These are phyloP conservation scores for Terana coerulea DNA, from an alignment of 768 basidiomycete genomes.

Conservation along the genomic window DNA sequence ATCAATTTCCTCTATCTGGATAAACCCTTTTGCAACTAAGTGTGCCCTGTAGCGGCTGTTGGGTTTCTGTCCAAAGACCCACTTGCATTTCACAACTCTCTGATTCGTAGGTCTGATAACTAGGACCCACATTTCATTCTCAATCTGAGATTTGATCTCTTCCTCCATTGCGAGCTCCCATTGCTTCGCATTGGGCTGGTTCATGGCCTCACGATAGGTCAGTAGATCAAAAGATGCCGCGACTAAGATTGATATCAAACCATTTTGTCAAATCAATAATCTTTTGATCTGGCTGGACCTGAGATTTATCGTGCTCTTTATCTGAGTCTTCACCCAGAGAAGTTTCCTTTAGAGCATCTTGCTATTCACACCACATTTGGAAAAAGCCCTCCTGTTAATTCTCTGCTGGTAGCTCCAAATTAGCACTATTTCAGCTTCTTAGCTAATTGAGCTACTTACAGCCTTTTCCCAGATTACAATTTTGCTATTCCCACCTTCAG, in stretches of 20 bases:
- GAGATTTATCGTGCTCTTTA: not conserved
- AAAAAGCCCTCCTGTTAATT: too few species aligned
- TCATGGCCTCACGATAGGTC: not conserved
- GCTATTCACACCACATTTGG: too few species aligned
- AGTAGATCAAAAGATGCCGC: not conserved
- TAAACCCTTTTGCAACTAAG: conserved; percentile 17
- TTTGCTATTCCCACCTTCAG: too few species aligned
- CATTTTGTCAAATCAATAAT: too few species aligned
- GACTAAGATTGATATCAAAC: not conserved
- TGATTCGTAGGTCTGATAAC: not conserved
- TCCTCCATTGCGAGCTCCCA: not conserved
- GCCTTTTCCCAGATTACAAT: too few species aligned
- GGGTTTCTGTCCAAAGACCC: conserved; percentile 13
- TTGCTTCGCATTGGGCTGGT: not conserved
- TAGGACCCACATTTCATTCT: not conserved
- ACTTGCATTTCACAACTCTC: not conserved
- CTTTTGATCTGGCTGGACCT: too few species aligned
- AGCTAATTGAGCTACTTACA: too few species aligned
- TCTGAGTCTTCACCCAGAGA: not conserved
- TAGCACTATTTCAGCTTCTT: too few species aligned
- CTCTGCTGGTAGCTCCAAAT: too few species aligned
- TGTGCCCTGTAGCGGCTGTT: conserved; percentile 22
- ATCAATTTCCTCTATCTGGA: conserved; percentile 27
- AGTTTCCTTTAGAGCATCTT: not conserved
- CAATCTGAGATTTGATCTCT: not conserved